Base-by-base conservation (phyloP, 345 rosid species). In the Capsella bursapastoris region DNA sequence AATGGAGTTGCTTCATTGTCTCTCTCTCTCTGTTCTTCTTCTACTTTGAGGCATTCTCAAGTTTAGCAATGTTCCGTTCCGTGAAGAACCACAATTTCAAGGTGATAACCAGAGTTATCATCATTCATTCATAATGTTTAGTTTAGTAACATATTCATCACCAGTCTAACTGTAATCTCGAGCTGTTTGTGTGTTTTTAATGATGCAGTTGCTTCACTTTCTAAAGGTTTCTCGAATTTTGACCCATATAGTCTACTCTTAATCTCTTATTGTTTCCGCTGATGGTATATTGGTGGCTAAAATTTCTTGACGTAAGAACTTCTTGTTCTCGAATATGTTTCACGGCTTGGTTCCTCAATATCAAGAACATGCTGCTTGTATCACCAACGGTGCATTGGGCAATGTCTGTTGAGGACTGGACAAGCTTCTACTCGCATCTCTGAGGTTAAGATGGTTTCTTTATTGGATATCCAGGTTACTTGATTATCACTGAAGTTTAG, bases 1-100 rank as follows among this genome's bases (percentile, higher is more conserved):
- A 5, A 53, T 64, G 61, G 35, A 62, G 55, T 55, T 64, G 27
- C 55, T 63, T 51, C 62, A 40, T 6, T 72, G 68, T 51, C 7
- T 51, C 56, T 60, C 22, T 48, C 6, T 38, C 11, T 34, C 37
- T 34, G 2, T 68, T 67, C 31, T 66, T 60, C 10, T 15, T 67
- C 45, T 49, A 18, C 16, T 34, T 50, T 72, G 76, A 53, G 49
- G 15, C 4, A 45, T 57, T 66, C 67, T 74, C 77, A 66, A 49
- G 32, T 37, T 32, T 45, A 64, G 40, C 57, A 2, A 14, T 64
- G 60, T 64, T 8, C 63, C n/a, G 4, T 8, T 73, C 47, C 27
- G 44, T 29, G 76, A 44, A 44, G 76, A 31, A 64, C 43, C 70
- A 45, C 31, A 28, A 31, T 63, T 40, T 38, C 7, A 31, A 31